phyloP scores from a whole-genome alignment of 495 filamentous ascomycete species.

The Penicillium steckii region DNA sequence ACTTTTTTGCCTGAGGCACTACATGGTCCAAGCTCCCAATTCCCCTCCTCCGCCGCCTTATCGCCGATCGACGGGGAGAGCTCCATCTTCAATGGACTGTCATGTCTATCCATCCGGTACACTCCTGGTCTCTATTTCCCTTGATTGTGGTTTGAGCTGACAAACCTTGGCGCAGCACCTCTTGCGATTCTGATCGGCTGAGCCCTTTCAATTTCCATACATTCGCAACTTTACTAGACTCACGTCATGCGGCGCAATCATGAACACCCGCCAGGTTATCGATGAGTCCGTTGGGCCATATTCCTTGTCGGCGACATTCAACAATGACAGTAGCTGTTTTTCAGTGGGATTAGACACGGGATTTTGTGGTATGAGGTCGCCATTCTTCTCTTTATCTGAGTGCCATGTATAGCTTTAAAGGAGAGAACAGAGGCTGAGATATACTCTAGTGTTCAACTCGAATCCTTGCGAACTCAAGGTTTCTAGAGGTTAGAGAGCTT shows the following conservation, averaged over 20 bases:
- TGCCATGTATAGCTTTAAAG: too few relatives aligned
- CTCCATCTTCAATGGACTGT: neutral
- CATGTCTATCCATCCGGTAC: neutral
- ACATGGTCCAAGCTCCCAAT: slow-evolving; percentile 1
- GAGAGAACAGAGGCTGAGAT: slow-evolving; percentile 9
- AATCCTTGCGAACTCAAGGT: slow-evolving; percentile 74
- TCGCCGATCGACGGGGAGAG: slow-evolving; percentile 21
- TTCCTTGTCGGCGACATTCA: slow-evolving; percentile 84
- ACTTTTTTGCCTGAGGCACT: slow-evolving; percentile 9
- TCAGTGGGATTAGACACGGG: slow-evolving; percentile 84
- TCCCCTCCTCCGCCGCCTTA: slow-evolving; percentile 22
- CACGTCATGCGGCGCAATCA: slow-evolving; percentile 41
- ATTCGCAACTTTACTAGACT: too few relatives aligned
- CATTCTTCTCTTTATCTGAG: too few relatives aligned
- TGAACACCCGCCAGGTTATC: slow-evolving; percentile 90
- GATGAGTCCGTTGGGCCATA: slow-evolving; percentile 71
- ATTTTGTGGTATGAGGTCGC: slow-evolving; percentile 77
- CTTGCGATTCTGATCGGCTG: too few relatives aligned
- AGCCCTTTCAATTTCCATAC: too few relatives aligned
- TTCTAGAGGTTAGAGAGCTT: slow-evolving; percentile 51
- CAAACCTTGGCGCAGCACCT: too few relatives aligned
- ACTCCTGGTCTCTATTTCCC: neutral
- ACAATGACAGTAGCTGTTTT: slow-evolving; percentile 83
- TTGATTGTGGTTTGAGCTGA: too few relatives aligned
- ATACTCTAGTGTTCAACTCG: slow-evolving; percentile 67